Evolutionary conservation across 768 basidiomycete species (phyloP), one percentile per base, ranked within the genome.

Genomic region (Naganishia randhawae): DNA sequence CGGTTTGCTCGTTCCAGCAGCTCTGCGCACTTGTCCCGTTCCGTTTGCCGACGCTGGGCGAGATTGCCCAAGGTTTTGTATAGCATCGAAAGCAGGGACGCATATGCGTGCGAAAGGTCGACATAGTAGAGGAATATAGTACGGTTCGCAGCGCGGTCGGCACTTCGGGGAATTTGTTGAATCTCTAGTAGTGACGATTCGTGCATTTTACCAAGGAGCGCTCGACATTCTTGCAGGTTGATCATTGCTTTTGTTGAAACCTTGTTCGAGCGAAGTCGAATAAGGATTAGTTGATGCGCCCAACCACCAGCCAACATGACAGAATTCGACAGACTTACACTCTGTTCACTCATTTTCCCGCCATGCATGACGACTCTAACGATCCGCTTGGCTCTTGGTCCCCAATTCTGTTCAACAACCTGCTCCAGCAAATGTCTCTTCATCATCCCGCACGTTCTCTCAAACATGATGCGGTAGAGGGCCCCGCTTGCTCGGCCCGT

Each of bases 101-200:
- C 86, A 74, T 90, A 91, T 11, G 90, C 89, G 76, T 92, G 90
- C 39, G 85, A 82, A 10, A 91, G 84, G 81, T 97, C 92, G 62
- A 96, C 89, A 78, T 89, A 92, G 95, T 95, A 98, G 35, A 97
- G 85, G 81, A 91, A 97, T 78, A 92, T 90, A 54, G 89, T 93
- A 29, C 92, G 85, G 0, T 88, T 45, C 32, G 69, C 69, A 0
- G 57, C 35, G 22, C 69, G 65, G 77, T 95, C 92, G 25, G 89
- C 87, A 72, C 87, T 90, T 80, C 89, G 89, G 5, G 96, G 90
- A 1, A 97, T 88, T 80, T 97, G 94, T 82, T 96, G 92, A 13
- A 89, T 88, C 75, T 89, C 91, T 73, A 98, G 87, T 64, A 98
- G 77, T 37, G 87, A 88, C 75, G 94, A 88, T 1, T 87, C 83